Evolutionary conservation across 805 yeast species (phyloP).

Genomic region (Barnettozyma vustinii): DNA sequence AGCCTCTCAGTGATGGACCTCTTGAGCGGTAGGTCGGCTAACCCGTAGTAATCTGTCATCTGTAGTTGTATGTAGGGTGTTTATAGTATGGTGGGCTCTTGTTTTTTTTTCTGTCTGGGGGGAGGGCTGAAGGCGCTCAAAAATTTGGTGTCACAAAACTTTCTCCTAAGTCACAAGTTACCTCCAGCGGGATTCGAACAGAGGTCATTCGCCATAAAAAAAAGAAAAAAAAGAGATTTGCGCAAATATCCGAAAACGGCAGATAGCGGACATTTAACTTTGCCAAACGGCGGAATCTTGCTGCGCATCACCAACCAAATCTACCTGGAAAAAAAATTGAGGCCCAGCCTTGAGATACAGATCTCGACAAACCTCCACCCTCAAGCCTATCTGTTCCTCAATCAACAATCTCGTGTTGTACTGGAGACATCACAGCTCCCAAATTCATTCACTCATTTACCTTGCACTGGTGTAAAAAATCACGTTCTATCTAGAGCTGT

Average conservation of each 20-base stretch:
- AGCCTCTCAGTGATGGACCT: slow-evolving; percentile 17
- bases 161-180: no score
- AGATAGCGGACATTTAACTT: background rate
- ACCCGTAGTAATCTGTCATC: slow-evolving; percentile 15
- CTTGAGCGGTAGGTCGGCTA: slow-evolving; percentile 4
- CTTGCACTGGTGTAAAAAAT: background rate
- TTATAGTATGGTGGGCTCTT: background rate
- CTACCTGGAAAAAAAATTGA: background rate
- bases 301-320: no score
- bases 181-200: background rate
- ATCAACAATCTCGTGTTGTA: background rate
- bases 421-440: background rate
- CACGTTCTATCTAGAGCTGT: background rate
- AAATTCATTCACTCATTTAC: background rate
- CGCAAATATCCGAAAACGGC: background rate
- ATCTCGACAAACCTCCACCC: no score
- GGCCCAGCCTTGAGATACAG: background rate
- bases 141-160: background rate
- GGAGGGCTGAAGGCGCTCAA: background rate
- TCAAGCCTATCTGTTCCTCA: background rate
- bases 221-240: background rate
- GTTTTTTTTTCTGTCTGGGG: no score
- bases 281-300: no score
- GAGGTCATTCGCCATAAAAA: no score
- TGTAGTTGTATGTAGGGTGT: slow-evolving; percentile 3